Percentiles rank a stretch among this genome's conserved stretches.
phyloP scores from a whole-genome alignment of 306 rosid species.

The Cyclanthera cordifolia region DNA sequence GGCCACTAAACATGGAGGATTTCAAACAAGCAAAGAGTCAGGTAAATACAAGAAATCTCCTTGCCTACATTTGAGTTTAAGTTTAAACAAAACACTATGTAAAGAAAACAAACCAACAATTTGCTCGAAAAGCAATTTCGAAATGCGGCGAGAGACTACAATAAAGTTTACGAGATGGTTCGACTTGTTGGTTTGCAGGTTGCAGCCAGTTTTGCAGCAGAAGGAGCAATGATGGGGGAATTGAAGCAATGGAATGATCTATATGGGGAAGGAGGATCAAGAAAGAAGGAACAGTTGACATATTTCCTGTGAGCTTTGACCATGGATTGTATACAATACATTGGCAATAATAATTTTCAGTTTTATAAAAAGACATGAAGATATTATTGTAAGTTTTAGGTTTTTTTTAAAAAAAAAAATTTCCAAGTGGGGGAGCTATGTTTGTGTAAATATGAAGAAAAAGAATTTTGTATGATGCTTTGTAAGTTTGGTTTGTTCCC shows the following conservation, averaged over 20 bases:
- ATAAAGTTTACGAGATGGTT: background rate
- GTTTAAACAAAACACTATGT: background rate
- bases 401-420: too few species aligned
- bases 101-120: background rate
- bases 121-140: background rate
- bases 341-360: background rate
- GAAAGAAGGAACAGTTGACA: constrained; percentile 69
- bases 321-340: background rate
- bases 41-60: constrained; percentile 21
- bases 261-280: constrained; percentile 88
- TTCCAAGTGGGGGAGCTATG: constrained; percentile 10
- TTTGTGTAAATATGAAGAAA: constrained; percentile 10
- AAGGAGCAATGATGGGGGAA: constrained; percentile 80
- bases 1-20: constrained; percentile 78
- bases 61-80: background rate
- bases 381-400: background rate
- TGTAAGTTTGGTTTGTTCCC: constrained; percentile 8
- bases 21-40: constrained; percentile 70
- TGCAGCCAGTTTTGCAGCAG: constrained; percentile 78
- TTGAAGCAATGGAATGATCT: constrained; percentile 82
- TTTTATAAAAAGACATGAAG: background rate
- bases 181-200: constrained; percentile 28
- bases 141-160: background rate
- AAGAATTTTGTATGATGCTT: constrained; percentile 7
- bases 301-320: constrained; percentile 54